Percentiles rank a stretch among this genome's conserved stretches.
These are phyloP conservation scores for Cytospora piceicola DNA, from an alignment of 2,329 filamentous ascomycete species.

Conservation along the genomic window DNA sequence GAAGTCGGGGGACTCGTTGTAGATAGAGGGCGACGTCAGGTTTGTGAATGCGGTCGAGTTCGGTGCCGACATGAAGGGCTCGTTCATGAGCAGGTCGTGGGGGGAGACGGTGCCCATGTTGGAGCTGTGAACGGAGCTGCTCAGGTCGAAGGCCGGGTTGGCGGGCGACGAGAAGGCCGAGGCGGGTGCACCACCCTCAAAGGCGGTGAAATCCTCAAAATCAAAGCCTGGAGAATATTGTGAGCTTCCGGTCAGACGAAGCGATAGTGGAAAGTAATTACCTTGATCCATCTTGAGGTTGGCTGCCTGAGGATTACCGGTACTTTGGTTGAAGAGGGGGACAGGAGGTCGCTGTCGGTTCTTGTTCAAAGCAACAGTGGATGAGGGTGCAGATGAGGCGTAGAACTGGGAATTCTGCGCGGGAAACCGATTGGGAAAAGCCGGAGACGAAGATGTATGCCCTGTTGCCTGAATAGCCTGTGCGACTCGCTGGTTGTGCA, in stretches of 20 bases:
- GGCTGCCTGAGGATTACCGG: constrained; percentile 55
- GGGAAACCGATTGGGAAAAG: constrained; percentile 60
- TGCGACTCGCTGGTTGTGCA: constrained; percentile 63
- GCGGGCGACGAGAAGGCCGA: constrained; percentile 60
- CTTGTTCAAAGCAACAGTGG: constrained; percentile 61
- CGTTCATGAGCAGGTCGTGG: constrained; percentile 74
- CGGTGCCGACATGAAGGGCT: constrained; percentile 74
- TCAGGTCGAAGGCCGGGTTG: constrained; percentile 56
- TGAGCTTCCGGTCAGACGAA: constrained; percentile 39
- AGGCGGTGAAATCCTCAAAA: constrained; percentile 61
- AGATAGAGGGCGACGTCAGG: constrained; percentile 81
- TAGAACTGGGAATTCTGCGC: constrained; percentile 63
- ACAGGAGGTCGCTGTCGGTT: constrained; percentile 64
- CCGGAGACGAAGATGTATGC: constrained; percentile 56
- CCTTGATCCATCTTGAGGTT: constrained; percentile 60
- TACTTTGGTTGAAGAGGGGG: constrained; percentile 69
- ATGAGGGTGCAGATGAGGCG: constrained; percentile 68
- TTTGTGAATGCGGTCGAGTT: constrained; percentile 82
- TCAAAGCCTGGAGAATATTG: constrained; percentile 55
- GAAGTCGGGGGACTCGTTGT: constrained; percentile 76
- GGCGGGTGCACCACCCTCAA: constrained; percentile 55
- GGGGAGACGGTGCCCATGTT: constrained; percentile 79
- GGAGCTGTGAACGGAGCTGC: constrained; percentile 52
- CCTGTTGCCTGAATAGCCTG: constrained; percentile 63
- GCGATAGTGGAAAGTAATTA: constrained; percentile 41